These are phyloP conservation scores for Cladosporium cucumerinum DNA, from an alignment of 2,329 filamentous ascomycete genomes.

Conservation along the genomic window DNA sequence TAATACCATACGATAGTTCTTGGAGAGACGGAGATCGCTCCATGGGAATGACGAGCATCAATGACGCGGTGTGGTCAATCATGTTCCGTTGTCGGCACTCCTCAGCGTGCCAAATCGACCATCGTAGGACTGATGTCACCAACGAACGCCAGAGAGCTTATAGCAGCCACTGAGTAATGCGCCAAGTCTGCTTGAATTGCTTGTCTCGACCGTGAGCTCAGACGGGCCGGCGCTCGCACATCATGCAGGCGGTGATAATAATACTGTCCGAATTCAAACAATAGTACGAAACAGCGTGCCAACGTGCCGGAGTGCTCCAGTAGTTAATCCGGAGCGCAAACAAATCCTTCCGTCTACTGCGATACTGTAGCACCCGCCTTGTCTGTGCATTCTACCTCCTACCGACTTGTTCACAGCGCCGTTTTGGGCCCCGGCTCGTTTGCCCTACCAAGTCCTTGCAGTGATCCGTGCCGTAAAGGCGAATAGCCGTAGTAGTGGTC, in stretches of 20 bases:
- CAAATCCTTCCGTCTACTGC: constrained; percentile 6
- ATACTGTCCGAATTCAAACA: background rate
- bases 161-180: background rate
- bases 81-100: background rate
- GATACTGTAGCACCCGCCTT: background rate
- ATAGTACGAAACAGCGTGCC: background rate
- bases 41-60: background rate
- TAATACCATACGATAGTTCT: background rate
- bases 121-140: constrained; percentile 14
- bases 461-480: background rate
- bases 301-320: background rate
- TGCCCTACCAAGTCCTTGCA: background rate
- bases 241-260: background rate
- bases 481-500: background rate
- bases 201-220: constrained; percentile 9
- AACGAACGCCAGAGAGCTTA: constrained; percentile 5
- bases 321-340: constrained; percentile 2
- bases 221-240: background rate
- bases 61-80: constrained; percentile 10
- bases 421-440: background rate
- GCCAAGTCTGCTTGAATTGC: constrained; percentile 7
- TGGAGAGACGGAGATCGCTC: constrained; percentile 1
- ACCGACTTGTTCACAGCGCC: background rate
- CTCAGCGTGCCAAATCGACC: background rate
- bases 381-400: background rate